These are phyloP conservation scores for Aspergillus wentii DNA, from an alignment of 495 filamentous ascomycete genomes.

Conservation along the genomic window DNA sequence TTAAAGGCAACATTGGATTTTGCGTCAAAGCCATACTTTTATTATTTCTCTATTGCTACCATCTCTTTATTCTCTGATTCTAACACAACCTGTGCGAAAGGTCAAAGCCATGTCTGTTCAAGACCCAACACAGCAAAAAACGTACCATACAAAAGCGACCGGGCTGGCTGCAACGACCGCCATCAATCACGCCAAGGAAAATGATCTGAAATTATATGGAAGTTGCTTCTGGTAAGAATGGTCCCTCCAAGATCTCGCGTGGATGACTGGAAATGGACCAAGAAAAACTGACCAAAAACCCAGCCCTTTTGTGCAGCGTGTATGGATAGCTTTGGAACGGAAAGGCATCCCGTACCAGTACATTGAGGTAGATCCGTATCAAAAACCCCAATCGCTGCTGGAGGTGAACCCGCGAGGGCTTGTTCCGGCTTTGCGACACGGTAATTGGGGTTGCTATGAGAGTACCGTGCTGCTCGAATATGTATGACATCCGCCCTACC, in stretches of 20 bases:
- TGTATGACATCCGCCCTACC: no score
- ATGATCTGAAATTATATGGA: slow-evolving; percentile 77
- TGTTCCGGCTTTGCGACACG: slow-evolving; percentile 78
- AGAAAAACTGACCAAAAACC: no score
- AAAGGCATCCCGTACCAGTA: slow-evolving; percentile 87
- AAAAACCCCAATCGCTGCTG: slow-evolving; percentile 70
- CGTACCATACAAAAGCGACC: slow-evolving; percentile 78
- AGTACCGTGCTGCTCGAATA: slow-evolving; percentile 90
- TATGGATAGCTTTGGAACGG: slow-evolving; percentile 92
- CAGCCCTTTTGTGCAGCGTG: slow-evolving; percentile 82
- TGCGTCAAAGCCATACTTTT: not conserved
- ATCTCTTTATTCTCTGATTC: not conserved
- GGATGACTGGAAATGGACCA: no score
- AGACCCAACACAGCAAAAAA: slow-evolving; percentile 52
- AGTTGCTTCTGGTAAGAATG: slow-evolving; percentile 91
- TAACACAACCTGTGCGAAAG: slow-evolving; percentile 8
- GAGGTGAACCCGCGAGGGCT: slow-evolving; percentile 87
- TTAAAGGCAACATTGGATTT: not conserved
- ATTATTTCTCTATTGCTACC: slow-evolving; percentile 6
- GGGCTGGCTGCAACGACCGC: slow-evolving; percentile 73
- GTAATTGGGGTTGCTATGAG: slow-evolving; percentile 84
- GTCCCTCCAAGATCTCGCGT: no score
- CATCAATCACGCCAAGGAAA: slow-evolving; percentile 61
- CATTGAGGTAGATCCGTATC: slow-evolving; percentile 84
- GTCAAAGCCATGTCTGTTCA: slow-evolving; percentile 40